Evolutionary conservation across 371 early-diverging fungal genomes (phyloP), one percentile per base, ranked within the genome.

Genomic region (Mucor circinelloides): DNA sequence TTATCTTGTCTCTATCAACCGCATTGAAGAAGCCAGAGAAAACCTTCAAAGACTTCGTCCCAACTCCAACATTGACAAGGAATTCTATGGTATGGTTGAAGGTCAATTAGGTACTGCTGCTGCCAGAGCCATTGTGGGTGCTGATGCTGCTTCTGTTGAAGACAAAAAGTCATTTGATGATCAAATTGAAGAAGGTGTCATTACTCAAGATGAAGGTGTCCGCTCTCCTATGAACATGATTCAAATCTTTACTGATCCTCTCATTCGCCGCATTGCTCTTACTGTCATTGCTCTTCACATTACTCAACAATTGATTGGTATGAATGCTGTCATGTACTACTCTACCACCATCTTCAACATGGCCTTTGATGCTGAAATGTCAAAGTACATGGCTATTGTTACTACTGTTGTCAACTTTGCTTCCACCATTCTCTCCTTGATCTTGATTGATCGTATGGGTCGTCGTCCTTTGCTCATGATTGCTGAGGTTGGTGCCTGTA

Each of bases 71-170:
- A 71, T 85, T 58, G 85, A 83, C 3, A 71, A 72, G 6, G 90
- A 93, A 69, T 85, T 91, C 38, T 73, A 74, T 15, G 89, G 86
- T 23, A 85, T 89, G 63, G 69, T 84, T 12, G 68, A 60, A 57
- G 62, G 62, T 36, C 55, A 56, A 10, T 44, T 67, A 7, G 62
- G 68, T 57, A 57, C 57, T 46, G 13, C 44, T 27, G 62, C 99
- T 50, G 96, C 97, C 31, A 89, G 89, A 69, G 93, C 97, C 27
- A 98, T 98, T 59, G 98, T 97, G 66, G 91, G 95, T 60, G 97
- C 97, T 68, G 91, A 96, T 64, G 97, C 96, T 44, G 96, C 97
- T 15, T 86, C 93, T 9, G 13, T 27, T 15, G 55, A 54, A 6
- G 55, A 52, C 17, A 21, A 54, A 1, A 60, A 60, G 30, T 44